A percentile compares a stretch with the other conserved stretches of the same genome.
Conservation (phyloP, 2,329 filamentous ascomycete species). For the Colletotrichum sp. region DNA sequence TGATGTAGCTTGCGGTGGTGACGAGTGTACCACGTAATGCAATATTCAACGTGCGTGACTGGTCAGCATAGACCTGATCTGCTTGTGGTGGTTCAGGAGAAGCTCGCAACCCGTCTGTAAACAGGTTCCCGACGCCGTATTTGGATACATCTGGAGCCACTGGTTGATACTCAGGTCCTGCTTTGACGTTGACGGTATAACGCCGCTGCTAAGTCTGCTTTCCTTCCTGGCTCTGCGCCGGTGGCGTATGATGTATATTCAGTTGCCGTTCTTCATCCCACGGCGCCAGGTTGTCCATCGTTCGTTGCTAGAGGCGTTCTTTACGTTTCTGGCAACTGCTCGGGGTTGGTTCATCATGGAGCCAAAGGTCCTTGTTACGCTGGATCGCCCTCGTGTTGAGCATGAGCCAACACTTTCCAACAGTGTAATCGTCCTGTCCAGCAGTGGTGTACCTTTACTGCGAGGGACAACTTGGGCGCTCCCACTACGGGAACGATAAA, state of each 20-base stretch:
- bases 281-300: not conserved
- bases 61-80: too few relatives aligned
- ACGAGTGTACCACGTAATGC: rapidly evolving
- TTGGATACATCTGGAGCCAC: too few relatives aligned
- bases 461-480: not conserved
- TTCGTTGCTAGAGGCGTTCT: not conserved
- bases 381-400: not conserved
- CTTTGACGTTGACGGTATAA: not conserved
- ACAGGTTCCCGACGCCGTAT: not conserved
- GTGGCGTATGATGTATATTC: not conserved
- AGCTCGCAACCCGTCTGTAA: not conserved
- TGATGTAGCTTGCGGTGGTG: not conserved
- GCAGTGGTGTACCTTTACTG: not conserved
- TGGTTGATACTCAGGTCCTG: not conserved
- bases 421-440: not conserved
- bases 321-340: not conserved
- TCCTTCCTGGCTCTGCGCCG: not conserved
- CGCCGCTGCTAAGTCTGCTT: not conserved
- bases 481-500: not conserved
- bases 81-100: not conserved
- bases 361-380: not conserved
- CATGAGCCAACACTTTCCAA: not conserved
- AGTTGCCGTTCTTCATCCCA: not conserved
- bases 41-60: too few relatives aligned
- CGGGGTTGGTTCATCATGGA: not conserved